Evolutionary conservation across 202 grass and related monocot genomes (phyloP).

Genomic region (Carex arenaria): DNA sequence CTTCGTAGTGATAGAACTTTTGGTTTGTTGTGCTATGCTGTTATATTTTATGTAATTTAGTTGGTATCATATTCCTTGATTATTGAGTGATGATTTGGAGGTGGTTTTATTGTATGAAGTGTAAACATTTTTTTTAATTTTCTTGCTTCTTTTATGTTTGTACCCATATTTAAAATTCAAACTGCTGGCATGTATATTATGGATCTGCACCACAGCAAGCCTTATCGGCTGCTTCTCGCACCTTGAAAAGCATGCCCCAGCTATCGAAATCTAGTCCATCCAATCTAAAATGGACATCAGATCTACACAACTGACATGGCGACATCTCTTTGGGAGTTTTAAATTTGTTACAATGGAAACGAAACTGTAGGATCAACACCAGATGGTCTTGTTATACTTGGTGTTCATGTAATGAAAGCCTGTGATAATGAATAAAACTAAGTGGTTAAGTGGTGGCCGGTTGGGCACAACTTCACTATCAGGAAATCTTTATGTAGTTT

Average conservation of each 20-base stretch:
- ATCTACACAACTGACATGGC: neutral
- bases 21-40: constrained; percentile 6
- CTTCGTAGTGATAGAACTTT: neutral
- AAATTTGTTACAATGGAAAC: neutral
- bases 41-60: constrained; percentile 2
- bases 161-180: neutral
- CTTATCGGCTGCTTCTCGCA: neutral
- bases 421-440: neutral
- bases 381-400: neutral
- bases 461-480: neutral
- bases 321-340: neutral
- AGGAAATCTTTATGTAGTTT: neutral
- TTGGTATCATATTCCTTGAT: neutral
- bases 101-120: neutral
- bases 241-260: neutral
- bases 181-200: neutral
- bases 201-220: neutral
- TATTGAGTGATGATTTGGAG: neutral
- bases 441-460: neutral
- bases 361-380: neutral
- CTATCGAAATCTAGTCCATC: neutral
- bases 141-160: neutral
- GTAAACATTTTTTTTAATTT: constrained; percentile 2
- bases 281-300: neutral
- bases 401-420: too few relatives aligned